Evolutionary conservation across 2,329 filamentous ascomycete genomes (phyloP), one percentile per base, ranked within the genome.

Genomic region (Diplodia sapinea): DNA sequence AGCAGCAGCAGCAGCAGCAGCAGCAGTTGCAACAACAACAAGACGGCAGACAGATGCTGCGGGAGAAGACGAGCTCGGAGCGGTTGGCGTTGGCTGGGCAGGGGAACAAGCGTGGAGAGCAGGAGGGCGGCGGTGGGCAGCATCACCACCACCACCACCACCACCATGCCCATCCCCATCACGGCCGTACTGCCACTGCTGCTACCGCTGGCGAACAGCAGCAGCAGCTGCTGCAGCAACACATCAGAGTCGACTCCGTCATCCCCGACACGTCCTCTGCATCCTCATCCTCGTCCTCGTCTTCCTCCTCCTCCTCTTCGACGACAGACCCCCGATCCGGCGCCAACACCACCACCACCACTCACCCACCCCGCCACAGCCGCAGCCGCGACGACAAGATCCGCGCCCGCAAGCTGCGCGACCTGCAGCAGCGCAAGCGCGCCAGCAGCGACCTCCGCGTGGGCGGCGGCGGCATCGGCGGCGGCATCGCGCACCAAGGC

Each of bases 391-490:
- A 76, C 52, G 75, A 77, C 50, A 71, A 74, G 12, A 74, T 73
- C 36, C 72, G 75, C 33, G 71, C 70, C 29, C 73, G 76, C 20
- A 79, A 79, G 68, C 68, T 77, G 38, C 73, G 76, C 17, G 76
- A 79, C 55, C 61, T 69, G 17, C 56, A 70, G 49, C 31, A 29
- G 29, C 20, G 31, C n/a, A 38, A 38, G 29, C 15, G 31, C n/a
- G 54, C 17, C 17, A 65, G 38, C 55, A 20, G 29, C 55, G 31
- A 20, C 15, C 52, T 17, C 2, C 15, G 20, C 23, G 23, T 26
- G 2, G 23, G 23, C 2, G 23, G 17, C 31, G 33, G 31, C 52
- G 4, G 20, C 23, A 2, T 2, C 2, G 3, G 2, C 23, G 23
- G 17, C 31, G 33, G 31, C 52, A 55, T 11, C 31, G 9, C 52